Base-by-base conservation (phyloP, 2,329 filamentous ascomycete species). In the Fusarium coicis region DNA sequence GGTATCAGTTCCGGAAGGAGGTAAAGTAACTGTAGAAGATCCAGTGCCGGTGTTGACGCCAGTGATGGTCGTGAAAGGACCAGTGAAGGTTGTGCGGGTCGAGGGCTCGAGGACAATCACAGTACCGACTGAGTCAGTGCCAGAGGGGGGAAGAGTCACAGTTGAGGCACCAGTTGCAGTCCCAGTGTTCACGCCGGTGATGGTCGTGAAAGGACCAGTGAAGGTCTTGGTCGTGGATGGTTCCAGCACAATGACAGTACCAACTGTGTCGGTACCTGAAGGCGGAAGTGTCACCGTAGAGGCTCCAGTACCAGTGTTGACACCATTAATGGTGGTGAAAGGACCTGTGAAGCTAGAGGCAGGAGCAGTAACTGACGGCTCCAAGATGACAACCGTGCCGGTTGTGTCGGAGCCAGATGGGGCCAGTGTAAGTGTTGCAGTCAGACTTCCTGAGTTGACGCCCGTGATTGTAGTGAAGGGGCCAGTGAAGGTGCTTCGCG, bases 81-180 rank as follows among this genome's bases (percentile, higher is more conserved):
- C 40, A 0, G 56, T 59, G 4, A 46, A 62, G 0, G 59, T 28
- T 16, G 9, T 23, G 9, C n/a, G 8, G 1, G 53, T 34, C 0
- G 39, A 56, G 1, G 53, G 53, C 18, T 44, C 39, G 4, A 56
- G 28, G 2, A 56, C 14, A 15, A 46, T 56, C 0, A 44, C 39
- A 44, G 53, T 60, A 0, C 36, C 46, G 5, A 53, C 21, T 7
- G 50, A 16, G 14, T 54, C 47, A 11, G 46, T 60, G 3, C 57
- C 57, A 15, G 46, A 36, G 2, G 57, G 57, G 3, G 46, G 57
- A 9, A 57, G n/a, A 5, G 54, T 57, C 4, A 57, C n/a, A 3
- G 54, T 57, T 6, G 40, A 46, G 19, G 57, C 26, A 4, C 36
- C 36, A 34, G 46, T 60, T 23, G 32, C 23, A 2, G 32, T 53